A percentile compares a stretch with the other conserved stretches of the same genome.
These are phyloP conservation scores for Nitzschia palea DNA, from an alignment of 108 stramenopile species.

Conservation along the genomic window DNA sequence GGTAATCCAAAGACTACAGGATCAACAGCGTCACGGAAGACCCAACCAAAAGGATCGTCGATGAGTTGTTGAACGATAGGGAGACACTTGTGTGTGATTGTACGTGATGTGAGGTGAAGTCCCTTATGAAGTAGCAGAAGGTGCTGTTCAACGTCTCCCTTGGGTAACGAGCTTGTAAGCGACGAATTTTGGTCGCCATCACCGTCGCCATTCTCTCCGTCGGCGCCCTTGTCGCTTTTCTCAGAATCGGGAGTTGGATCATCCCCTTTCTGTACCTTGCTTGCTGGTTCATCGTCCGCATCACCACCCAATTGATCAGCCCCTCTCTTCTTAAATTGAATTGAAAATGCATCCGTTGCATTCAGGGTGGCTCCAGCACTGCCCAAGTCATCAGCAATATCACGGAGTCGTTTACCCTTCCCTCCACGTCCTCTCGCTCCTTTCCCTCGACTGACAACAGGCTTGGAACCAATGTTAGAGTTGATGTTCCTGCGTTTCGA, in stretches of 20 bases:
- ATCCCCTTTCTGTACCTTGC: conserved; percentile 14
- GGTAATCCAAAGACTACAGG: conserved; percentile 90
- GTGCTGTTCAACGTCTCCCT: conserved; percentile 68
- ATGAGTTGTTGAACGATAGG: conserved; percentile 79
- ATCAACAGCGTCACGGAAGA: conserved; percentile 93
- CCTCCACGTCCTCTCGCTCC: conserved; percentile 29
- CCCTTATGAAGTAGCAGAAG: conserved; percentile 70
- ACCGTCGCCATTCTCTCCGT: not conserved
- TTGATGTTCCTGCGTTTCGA: conserved; percentile 10
- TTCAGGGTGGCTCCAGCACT: conserved; percentile 7
- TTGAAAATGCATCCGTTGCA: conserved; percentile 7
- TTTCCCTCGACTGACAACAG: conserved; percentile 12
- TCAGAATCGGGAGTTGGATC: conserved; percentile 10
- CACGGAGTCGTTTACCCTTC: conserved; percentile 40
- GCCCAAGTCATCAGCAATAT: conserved; percentile 30
- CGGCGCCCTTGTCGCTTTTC: conserved; percentile 5
- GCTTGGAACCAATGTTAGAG: not conserved
- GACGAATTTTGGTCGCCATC: conserved; percentile 29
- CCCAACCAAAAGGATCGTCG: conserved; percentile 84
- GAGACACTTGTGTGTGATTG: conserved; percentile 76
- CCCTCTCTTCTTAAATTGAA: conserved; percentile 23
- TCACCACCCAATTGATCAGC: conserved; percentile 25
- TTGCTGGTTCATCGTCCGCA: conserved; percentile 16
- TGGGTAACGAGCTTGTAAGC: conserved; percentile 62
- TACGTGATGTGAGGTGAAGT: conserved; percentile 63